Conservation (phyloP, 2,329 filamentous ascomycete species). For the Kalmusia sp. region DNA sequence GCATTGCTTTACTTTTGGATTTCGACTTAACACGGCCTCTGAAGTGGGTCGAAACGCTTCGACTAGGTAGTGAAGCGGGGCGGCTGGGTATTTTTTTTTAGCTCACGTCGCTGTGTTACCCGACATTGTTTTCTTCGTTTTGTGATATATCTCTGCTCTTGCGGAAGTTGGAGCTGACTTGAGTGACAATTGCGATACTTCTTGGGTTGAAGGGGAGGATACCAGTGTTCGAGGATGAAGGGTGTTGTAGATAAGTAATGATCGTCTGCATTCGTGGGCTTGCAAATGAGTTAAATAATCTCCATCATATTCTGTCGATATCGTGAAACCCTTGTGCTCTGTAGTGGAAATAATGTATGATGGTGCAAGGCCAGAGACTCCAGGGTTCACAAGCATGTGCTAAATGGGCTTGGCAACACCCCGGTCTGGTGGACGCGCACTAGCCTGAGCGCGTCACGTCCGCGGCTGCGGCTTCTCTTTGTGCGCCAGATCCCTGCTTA, state of each 20-base stretch:
- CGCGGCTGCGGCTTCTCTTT: constrained; percentile 25
- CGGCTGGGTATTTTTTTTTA: neutral
- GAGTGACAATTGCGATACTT: neutral
- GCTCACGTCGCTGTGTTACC: neutral
- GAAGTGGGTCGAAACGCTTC: constrained; percentile 5
- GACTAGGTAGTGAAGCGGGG: neutral
- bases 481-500: constrained; percentile 16
- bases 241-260: constrained; percentile 21
- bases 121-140: constrained; percentile 4
- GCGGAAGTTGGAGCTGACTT: neutral
- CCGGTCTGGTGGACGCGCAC: constrained; percentile 22
- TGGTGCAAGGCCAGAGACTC: too few relatives aligned
- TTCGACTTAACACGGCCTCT: constrained; percentile 9
- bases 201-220: neutral
- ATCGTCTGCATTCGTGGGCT: constrained; percentile 1
- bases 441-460: constrained; percentile 33
- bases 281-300: neutral
- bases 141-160: constrained; percentile 13
- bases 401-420: constrained; percentile 14
- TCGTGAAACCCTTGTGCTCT: too few relatives aligned
- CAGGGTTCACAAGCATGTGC: too few relatives aligned
- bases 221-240: neutral
- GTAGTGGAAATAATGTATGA: too few relatives aligned
- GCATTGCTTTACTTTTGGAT: constrained; percentile 20
- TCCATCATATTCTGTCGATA: neutral